phyloP scores from a whole-genome alignment of 768 basidiomycete species.

The Pleurotus salmoneostramineus region DNA sequence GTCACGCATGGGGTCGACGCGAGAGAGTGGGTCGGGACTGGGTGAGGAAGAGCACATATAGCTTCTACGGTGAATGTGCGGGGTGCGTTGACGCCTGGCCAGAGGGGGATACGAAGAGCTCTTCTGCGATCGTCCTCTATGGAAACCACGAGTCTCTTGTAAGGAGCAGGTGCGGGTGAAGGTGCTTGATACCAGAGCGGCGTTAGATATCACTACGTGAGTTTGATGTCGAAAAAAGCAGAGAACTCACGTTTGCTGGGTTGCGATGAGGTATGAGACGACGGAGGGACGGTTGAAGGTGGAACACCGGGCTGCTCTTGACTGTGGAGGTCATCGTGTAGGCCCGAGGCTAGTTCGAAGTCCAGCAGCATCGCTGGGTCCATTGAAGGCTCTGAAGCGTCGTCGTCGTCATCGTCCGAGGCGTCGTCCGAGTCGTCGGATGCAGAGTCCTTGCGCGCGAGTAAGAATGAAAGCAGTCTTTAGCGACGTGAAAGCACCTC shows the following conservation, averaged over 20 bases:
- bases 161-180: conserved; percentile 28
- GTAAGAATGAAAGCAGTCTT: neutral
- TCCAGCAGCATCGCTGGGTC: conserved; percentile 21
- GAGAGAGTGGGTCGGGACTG: conserved; percentile 83
- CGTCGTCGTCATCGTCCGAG: conserved; percentile 50
- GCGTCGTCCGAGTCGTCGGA: conserved; percentile 60
- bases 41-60: conserved; percentile 87
- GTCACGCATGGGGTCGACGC: conserved; percentile 84
- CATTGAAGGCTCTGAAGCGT: conserved; percentile 25
- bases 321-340: conserved; percentile 19
- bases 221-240: conserved; percentile 8
- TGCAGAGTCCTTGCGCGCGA: conserved; percentile 42
- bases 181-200: conserved; percentile 8
- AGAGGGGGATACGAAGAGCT: conserved; percentile 29
- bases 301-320: conserved; percentile 16
- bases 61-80: conserved; percentile 85
- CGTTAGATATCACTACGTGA: conserved; percentile 9
- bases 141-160: conserved; percentile 41
- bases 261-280: conserved; percentile 16
- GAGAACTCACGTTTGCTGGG: conserved; percentile 18
- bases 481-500: conserved; percentile 47
- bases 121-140: conserved; percentile 53
- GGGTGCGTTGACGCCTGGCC: conserved; percentile 28
- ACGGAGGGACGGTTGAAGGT: neutral
- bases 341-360: conserved; percentile 14